phyloP scores from a whole-genome alignment of 148 eudicot genomes.

The Suaeda aralocaspica region DNA sequence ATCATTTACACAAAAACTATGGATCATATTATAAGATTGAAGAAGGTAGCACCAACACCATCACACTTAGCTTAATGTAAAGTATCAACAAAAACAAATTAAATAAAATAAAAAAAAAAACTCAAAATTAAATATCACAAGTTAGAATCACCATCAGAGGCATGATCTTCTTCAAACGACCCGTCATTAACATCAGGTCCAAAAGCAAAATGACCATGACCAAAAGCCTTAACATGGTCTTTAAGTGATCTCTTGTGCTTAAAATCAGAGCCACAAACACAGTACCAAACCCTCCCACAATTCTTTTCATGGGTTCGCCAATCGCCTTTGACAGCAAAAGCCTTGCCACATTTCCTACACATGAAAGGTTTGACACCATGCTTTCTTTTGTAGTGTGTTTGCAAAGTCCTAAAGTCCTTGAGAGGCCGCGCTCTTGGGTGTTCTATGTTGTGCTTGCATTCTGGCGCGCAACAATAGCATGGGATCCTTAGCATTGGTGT shows the following conservation, averaged over 20 bases:
- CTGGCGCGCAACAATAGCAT: constrained; percentile 53
- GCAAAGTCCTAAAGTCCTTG: constrained; percentile 56
- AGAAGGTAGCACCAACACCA: neutral
- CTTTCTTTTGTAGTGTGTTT: constrained; percentile 63
- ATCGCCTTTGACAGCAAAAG: constrained; percentile 57
- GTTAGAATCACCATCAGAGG: constrained; percentile 27
- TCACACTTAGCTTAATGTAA: neutral
- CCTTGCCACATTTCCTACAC: constrained; percentile 52
- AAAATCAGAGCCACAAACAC: constrained; percentile 56
- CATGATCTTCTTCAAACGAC: constrained; percentile 24
- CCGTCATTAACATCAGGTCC: constrained; percentile 22
- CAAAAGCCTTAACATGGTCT: constrained; percentile 46
- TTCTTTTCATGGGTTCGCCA: constrained; percentile 74
- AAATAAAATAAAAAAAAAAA: no score
- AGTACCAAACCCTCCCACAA: constrained; percentile 58
- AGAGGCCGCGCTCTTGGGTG: constrained; percentile 50
- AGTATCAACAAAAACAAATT: no score
- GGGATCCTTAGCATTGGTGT: constrained; percentile 52
- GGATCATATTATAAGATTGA: neutral
- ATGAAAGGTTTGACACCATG: constrained; percentile 47
- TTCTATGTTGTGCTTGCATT: constrained; percentile 58
- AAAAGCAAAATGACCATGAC: constrained; percentile 27
- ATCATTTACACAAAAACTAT: neutral
- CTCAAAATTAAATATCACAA: no score
- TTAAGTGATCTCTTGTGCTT: constrained; percentile 59